Base-by-base conservation (phyloP, 345 rosid genomes). In the Camelina laxa region DNA sequence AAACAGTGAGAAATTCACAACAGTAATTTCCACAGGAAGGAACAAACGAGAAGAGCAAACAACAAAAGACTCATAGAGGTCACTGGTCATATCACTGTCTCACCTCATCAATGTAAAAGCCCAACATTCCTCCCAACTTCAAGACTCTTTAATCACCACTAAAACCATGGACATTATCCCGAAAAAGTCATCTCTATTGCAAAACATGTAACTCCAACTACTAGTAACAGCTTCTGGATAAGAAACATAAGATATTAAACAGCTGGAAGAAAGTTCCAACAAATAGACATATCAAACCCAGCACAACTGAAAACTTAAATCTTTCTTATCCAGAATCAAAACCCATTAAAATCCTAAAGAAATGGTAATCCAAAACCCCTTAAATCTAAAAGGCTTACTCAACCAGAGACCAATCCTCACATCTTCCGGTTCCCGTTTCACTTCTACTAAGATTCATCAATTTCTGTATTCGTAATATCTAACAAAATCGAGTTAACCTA, bases 71-170 rank as follows among this genome's bases (percentile, higher is more conserved):
- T 69, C 53, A 60, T 39, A 66, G 63, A 50, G 30, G 30, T 27
- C n/a, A 5, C 60, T 12, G 48, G 38, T 22, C 19, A 42, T 22
- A 61, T 63, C 15, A 63, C 4, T 30, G 66, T 38, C 78, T 78
- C 75, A 92, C 96, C 92, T 88, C 85, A 56, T 86, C 83, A 51
- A 88, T 54, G 78, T 87, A 85, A 60, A 86, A 83, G 84, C 79
- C 91, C 63, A 91, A 87, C 94, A 92, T 92, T 83, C 82, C 88
- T 87, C 76, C 75, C 75, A 69, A 76, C 80, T 62, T 61, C 79
- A 60, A 70, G 50, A 84, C 79, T 63, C 80, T 80, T 79, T 87
- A 88, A 33, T 84, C 91, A 69, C 86, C 90, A 76, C 85, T 77
- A 68, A 77, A 82, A 74, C 49, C 77, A 62, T 72, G 77, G 61